Conservation (phyloP, 257 asterid species). For the Orobanche coerulescens region DNA sequence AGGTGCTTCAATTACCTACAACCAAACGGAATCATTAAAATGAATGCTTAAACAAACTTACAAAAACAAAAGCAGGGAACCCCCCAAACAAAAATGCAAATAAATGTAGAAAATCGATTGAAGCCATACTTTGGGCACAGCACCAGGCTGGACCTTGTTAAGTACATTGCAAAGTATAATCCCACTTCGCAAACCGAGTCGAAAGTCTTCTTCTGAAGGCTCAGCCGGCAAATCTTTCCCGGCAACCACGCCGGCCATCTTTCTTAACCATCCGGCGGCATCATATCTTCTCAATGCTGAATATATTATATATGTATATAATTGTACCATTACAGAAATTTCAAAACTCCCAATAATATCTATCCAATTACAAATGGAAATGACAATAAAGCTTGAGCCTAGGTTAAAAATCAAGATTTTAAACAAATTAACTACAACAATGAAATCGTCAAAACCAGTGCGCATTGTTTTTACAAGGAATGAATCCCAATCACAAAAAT, state of each 20-base stretch:
- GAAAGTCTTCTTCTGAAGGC: conserved; percentile 88
- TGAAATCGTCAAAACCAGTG: conserved; percentile 3
- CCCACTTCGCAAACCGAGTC: conserved; percentile 84
- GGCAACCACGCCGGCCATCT: conserved; percentile 76
- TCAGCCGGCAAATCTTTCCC: conserved; percentile 88
- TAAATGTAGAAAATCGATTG: neutral
- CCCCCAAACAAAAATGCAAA: neutral
- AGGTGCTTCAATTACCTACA: conserved; percentile 74
- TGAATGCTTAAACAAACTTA: neutral
- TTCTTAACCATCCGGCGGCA: conserved; percentile 83
- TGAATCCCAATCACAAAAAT: neutral
- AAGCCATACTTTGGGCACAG: conserved; percentile 64
- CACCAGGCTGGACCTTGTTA: conserved; percentile 70
- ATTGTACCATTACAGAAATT: conserved; percentile 3
- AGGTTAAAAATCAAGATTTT: conserved; percentile 10
- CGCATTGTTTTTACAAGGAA: neutral
- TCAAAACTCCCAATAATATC: neutral
- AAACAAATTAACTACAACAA: no score
- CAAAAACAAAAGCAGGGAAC: neutral
- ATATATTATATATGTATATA: neutral
- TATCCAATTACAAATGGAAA: neutral
- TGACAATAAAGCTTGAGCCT: neutral
- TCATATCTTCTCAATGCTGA: conserved; percentile 83
- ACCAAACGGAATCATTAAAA: conserved; percentile 18
- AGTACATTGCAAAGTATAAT: conserved; percentile 83